Conservation (phyloP, 768 basidiomycete species). For the Lanmaoa rubissima region DNA sequence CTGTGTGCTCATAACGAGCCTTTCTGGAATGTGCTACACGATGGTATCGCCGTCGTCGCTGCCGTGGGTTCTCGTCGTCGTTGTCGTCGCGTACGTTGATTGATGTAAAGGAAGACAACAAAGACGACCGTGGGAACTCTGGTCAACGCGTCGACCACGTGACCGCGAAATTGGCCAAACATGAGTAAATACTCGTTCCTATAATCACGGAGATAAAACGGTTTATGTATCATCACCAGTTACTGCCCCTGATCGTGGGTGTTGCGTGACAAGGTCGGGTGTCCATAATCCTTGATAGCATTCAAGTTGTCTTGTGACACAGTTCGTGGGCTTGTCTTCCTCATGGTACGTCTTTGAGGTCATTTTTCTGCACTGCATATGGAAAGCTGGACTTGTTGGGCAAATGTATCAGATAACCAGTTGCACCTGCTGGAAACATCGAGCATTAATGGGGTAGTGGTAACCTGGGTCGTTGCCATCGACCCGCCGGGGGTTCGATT, state of each 20-base stretch:
- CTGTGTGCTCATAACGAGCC: constrained; percentile 30
- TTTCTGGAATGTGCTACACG: neutral
- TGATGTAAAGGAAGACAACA: constrained; percentile 12
- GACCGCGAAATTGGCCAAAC: constrained; percentile 24
- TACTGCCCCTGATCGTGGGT: neutral
- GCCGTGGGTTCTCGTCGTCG: constrained; percentile 21
- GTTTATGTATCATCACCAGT: neutral
- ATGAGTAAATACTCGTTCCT: constrained; percentile 5
- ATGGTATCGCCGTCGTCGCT: constrained; percentile 17
- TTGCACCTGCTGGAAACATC: neutral
- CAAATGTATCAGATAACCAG: no score
- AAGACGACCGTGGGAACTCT: constrained; percentile 29
- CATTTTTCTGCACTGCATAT: neutral
- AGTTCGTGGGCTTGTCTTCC: neutral
- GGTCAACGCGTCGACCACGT: constrained; percentile 30
- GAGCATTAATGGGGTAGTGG: constrained; percentile 62
- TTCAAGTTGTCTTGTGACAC: neutral
- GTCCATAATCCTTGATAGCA: neutral
- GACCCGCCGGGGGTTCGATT: constrained; percentile 90
- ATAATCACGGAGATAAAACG: neutral
- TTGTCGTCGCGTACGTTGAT: constrained; percentile 12
- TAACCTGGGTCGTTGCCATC: constrained; percentile 70
- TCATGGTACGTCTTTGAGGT: neutral
- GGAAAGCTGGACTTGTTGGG: neutral
- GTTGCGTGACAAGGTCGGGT: neutral